Evolutionary conservation across 306 rosid species (phyloP).

Genomic region (Sicyos baderoa): DNA sequence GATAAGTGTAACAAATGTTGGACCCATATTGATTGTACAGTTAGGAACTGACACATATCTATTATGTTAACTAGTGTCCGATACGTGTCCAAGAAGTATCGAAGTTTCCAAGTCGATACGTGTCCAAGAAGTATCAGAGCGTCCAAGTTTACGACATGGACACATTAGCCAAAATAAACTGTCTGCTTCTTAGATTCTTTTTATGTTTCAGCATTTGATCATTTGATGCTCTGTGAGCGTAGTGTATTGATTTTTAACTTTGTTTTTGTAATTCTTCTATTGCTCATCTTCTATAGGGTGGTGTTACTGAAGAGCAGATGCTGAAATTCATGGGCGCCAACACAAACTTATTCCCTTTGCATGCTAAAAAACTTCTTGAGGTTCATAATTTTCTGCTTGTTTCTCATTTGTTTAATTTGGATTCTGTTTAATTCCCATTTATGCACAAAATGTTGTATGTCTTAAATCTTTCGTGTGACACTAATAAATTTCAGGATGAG

Average conservation of each 20-base stretch:
- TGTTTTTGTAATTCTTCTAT: background rate
- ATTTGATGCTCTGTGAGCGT: background rate
- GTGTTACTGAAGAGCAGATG: slow-evolving; percentile 94
- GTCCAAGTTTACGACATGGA: too few relatives aligned
- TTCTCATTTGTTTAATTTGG: slow-evolving; percentile 16
- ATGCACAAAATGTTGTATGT: background rate
- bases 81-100: too few relatives aligned
- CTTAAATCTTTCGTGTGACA: background rate
- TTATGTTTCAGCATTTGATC: background rate
- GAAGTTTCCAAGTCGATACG: too few relatives aligned
- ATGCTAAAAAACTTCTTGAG: slow-evolving; percentile 83
- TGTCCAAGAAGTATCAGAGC: too few relatives aligned
- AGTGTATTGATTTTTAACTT: background rate
- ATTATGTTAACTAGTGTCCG: too few relatives aligned
- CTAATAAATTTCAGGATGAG: slow-evolving; percentile 55
- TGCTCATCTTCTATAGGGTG: slow-evolving; percentile 44
- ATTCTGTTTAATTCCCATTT: slow-evolving; percentile 14
- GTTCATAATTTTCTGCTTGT: slow-evolving; percentile 28
- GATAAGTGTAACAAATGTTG: too few relatives aligned
- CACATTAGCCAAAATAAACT: too few relatives aligned
- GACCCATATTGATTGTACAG: too few relatives aligned
- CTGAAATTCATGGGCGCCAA: slow-evolving; percentile 91
- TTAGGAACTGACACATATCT: too few relatives aligned
- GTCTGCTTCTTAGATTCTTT: background rate
- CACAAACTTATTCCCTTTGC: slow-evolving; percentile 47